phyloP scores from a whole-genome alignment of 352 stramenopile species.

The Pythium diclinum region DNA sequence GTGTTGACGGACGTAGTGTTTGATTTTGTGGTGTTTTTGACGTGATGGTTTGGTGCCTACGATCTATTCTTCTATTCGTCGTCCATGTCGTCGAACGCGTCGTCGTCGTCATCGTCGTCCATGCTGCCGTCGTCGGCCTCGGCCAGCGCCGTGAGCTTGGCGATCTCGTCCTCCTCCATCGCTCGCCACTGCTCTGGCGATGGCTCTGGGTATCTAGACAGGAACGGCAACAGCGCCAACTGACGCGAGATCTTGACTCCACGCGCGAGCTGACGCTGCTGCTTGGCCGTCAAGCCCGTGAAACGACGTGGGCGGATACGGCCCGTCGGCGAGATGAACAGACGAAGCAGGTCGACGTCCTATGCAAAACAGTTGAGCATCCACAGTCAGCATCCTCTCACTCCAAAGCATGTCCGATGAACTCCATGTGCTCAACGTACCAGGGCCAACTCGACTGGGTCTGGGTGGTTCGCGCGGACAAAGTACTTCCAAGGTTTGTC shows the following conservation, averaged over 20 bases:
- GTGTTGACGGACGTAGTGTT: constrained; percentile 27
- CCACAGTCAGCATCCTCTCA: neutral
- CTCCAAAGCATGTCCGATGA: neutral
- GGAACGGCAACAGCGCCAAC: constrained; percentile 66
- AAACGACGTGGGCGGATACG: constrained; percentile 80
- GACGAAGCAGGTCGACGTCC: constrained; percentile 72
- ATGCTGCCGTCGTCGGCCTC: constrained; percentile 48
- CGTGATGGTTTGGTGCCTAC: constrained; percentile 15
- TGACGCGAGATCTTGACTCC: constrained; percentile 80
- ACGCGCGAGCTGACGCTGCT: constrained; percentile 76
- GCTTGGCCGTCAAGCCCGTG: constrained; percentile 77
- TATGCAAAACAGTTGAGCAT: constrained; percentile 12
- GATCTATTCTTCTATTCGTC: constrained; percentile 45
- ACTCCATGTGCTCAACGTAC: constrained; percentile 21
- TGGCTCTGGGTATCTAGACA: constrained; percentile 78
- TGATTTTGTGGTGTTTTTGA: constrained; percentile 14
- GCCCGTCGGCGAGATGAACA: constrained; percentile 83
- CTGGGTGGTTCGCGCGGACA: constrained; percentile 64
- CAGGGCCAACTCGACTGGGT: constrained; percentile 74
- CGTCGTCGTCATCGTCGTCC: constrained; percentile 60
- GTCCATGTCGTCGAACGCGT: constrained; percentile 59
- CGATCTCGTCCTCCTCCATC: constrained; percentile 79
- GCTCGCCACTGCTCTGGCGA: constrained; percentile 78
- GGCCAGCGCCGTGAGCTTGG: constrained; percentile 49
- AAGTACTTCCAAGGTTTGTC: constrained; percentile 82